Conservation (phyloP, 1,139 yeast species). For the Zygoascus meyerae region DNA sequence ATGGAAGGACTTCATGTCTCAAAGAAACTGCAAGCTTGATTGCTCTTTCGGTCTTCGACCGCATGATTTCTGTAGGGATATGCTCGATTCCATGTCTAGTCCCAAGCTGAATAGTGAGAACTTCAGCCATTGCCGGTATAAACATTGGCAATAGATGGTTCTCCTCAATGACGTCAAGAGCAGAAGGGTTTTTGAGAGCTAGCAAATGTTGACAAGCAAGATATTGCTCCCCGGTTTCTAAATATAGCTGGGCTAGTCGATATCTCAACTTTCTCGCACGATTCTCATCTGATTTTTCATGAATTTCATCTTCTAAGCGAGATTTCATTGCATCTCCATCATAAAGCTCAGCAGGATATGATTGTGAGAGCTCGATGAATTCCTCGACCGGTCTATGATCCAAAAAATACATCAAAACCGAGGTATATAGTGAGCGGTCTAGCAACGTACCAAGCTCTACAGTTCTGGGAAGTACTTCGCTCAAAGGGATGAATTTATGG, state of each 20-base stretch:
- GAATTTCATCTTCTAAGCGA: slow-evolving; percentile 42
- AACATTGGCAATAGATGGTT: slow-evolving; percentile 57
- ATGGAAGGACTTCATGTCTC: slow-evolving; percentile 58
- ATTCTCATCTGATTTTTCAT: slow-evolving; percentile 24
- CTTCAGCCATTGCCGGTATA: slow-evolving; percentile 43
- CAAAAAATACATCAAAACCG: slow-evolving; percentile 45
- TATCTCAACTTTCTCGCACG: slow-evolving; percentile 29
- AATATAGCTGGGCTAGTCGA: slow-evolving; percentile 52
- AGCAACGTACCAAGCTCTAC: slow-evolving; percentile 35
- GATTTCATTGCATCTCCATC: slow-evolving; percentile 43
- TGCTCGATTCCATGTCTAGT: slow-evolving; percentile 34
- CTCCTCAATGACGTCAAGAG: slow-evolving; percentile 51
- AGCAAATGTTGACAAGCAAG: slow-evolving; percentile 62
- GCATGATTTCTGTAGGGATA: slow-evolving; percentile 43
- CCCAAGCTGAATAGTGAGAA: slow-evolving; percentile 45
- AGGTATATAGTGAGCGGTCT: slow-evolving; percentile 43
- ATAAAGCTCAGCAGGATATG: slow-evolving; percentile 59
- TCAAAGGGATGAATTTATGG: slow-evolving; percentile 44
- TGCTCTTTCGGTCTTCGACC: slow-evolving; percentile 40
- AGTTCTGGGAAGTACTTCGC: slow-evolving; percentile 48
- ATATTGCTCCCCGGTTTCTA: slow-evolving; percentile 51
- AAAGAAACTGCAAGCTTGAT: slow-evolving; percentile 56
- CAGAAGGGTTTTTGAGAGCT: slow-evolving; percentile 47
- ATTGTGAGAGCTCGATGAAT: slow-evolving; percentile 40
- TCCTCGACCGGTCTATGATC: slow-evolving; percentile 30